Percentiles rank a stretch among this genome's conserved stretches.
Evolutionary conservation across 352 stramenopile species (phyloP).

Genomic region (Globisporangium canariense): DNA sequence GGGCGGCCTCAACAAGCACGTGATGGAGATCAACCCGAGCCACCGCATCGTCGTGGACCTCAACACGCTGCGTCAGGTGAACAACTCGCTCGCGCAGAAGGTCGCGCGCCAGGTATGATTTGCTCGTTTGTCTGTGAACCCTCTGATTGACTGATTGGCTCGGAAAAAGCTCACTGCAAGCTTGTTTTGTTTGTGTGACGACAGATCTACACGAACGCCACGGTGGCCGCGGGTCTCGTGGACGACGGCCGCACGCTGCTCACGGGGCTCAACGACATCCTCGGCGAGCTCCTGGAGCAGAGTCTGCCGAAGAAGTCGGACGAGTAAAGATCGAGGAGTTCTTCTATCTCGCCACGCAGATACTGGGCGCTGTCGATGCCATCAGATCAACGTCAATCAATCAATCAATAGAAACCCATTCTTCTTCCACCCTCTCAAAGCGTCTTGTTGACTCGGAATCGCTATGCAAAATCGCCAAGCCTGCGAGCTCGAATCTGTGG

Average conservation of each 20-base stretch:
- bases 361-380: not conserved
- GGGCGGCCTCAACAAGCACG: constrained; percentile 86
- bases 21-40: constrained; percentile 98
- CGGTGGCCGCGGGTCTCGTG: constrained; percentile 97
- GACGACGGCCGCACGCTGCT: constrained; percentile 98
- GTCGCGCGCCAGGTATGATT: constrained; percentile 66
- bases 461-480: not conserved
- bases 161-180: not conserved
- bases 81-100: constrained; percentile 85
- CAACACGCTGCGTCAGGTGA: constrained; percentile 79
- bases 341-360: not conserved
- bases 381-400: not conserved
- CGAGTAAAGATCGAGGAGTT: constrained; percentile 19
- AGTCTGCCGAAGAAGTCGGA: constrained; percentile 48
- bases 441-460: not conserved
- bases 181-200: constrained; percentile 32
- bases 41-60: constrained; percentile 97
- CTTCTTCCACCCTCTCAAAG: not conserved
- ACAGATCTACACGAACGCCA: constrained; percentile 98
- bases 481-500: not conserved
- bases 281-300: constrained; percentile 83
- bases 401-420: not conserved
- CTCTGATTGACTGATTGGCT: not conserved
- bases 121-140: not conserved
- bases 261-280: constrained; percentile 94